Percentiles rank a stretch among this genome's conserved stretches.
These are phyloP conservation scores for Prinsepia uniflora DNA, from an alignment of 306 rosid genomes.

Conservation along the genomic window DNA sequence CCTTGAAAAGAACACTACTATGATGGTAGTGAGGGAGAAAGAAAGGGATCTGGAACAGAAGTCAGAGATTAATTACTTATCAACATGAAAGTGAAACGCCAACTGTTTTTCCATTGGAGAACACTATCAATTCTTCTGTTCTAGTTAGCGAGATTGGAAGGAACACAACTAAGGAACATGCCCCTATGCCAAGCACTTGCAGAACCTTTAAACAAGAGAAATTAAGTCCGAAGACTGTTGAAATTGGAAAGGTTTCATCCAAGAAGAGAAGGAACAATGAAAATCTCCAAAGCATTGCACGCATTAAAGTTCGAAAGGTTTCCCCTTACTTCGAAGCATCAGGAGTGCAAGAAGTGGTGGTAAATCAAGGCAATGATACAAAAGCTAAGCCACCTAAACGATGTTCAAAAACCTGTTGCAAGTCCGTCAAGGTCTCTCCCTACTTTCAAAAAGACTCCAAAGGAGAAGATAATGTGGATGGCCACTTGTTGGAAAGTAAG, in stretches of 20 bases:
- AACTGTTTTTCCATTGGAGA: neutral
- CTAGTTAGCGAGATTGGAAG: neutral
- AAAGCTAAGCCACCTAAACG: neutral
- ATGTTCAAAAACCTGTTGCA: slow-evolving; percentile 11
- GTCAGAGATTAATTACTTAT: neutral
- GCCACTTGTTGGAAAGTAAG: slow-evolving; percentile 10
- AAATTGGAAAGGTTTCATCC: neutral
- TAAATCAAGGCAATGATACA: neutral
- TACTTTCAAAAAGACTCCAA: slow-evolving; percentile 23
- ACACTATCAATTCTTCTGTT: neutral
- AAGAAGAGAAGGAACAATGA: slow-evolving; percentile 5
- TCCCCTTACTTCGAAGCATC: slow-evolving; percentile 23
- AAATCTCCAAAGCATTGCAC: neutral
- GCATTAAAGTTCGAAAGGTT: slow-evolving; percentile 12
- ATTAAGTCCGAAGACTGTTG: neutral
- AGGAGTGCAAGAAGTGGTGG: slow-evolving; percentile 12
- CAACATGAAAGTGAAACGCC: neutral
- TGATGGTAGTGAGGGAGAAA: neutral
- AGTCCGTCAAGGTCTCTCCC: slow-evolving; percentile 27
- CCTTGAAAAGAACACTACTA: neutral
- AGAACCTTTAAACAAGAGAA: neutral
- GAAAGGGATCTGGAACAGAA: neutral
- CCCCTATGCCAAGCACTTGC: neutral
- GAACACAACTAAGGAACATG: neutral
- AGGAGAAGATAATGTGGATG: slow-evolving; percentile 1